These are phyloP conservation scores for Coemansia nantahalensis DNA, from an alignment of 192 early-diverging fungal species.

Conservation along the genomic window DNA sequence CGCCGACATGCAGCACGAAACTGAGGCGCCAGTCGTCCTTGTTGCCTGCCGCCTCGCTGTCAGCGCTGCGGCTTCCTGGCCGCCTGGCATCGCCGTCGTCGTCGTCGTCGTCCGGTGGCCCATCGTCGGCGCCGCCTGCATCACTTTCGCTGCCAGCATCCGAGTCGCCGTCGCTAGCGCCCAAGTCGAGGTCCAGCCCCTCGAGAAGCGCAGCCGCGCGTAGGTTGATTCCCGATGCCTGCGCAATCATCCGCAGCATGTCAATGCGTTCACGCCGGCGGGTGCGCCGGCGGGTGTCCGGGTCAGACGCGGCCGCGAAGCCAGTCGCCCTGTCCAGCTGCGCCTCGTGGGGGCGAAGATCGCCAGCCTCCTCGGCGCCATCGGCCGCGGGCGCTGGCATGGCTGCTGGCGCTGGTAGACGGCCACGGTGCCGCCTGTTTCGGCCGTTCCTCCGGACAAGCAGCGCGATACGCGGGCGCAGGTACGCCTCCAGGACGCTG, in stretches of 20 bases:
- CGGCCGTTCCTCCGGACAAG: conserved; percentile 2
- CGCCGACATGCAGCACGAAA: conserved; percentile 13
- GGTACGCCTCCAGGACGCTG: conserved; percentile 74
- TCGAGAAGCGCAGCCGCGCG: conserved; percentile 25
- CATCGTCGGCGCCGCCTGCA: neutral
- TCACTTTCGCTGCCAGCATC: conserved; percentile 1
- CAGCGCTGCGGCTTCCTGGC: neutral
- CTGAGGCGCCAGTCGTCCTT: conserved; percentile 23
- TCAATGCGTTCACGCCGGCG: conserved; percentile 18
- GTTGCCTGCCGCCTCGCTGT: neutral
- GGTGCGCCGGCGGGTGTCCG: neutral
- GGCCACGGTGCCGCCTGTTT: neutral
- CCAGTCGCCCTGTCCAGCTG: conserved; percentile 6
- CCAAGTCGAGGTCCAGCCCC: conserved; percentile 19
- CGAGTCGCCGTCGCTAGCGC: neutral
- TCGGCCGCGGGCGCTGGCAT: neutral
- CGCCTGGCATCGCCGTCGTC: neutral
- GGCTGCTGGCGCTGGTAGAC: neutral
- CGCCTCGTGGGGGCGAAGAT: conserved; percentile 7
- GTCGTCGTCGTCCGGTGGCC: neutral
- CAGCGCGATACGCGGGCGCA: conserved; percentile 61
- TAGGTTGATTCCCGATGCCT: conserved; percentile 31
- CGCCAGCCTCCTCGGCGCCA: neutral
- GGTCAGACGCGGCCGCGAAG: neutral
- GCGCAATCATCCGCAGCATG: conserved; percentile 43